phyloP scores from a whole-genome alignment of 257 asterid genomes.

The Solanum piurae region DNA sequence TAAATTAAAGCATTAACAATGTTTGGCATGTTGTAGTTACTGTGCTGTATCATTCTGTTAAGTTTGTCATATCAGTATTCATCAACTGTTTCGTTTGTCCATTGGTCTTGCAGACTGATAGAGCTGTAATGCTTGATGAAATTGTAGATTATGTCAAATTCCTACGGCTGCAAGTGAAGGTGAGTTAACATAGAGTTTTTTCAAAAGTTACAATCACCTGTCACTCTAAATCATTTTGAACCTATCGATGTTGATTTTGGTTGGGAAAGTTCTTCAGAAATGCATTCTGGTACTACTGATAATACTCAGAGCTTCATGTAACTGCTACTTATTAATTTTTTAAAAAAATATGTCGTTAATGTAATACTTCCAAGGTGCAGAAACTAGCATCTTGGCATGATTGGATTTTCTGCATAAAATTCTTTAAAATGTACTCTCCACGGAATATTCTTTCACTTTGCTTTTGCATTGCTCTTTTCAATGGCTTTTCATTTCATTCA shows the following conservation, averaged over 20 bases:
- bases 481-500: not conserved
- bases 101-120: slow-evolving; percentile 60
- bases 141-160: slow-evolving; percentile 94
- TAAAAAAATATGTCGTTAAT: not conserved
- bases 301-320: not conserved
- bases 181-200: slow-evolving; percentile 3
- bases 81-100: not conserved
- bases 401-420: not conserved
- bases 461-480: not conserved
- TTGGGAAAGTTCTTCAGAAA: not conserved
- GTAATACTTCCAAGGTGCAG: not conserved
- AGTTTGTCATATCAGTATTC: not conserved
- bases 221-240: not conserved
- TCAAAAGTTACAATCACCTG: not conserved
- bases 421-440: not conserved
- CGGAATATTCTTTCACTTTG: not conserved
- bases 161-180: slow-evolving; percentile 97
- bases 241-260: not conserved
- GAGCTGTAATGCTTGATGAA: slow-evolving; percentile 98
- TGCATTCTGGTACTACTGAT: not conserved
- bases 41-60: not conserved
- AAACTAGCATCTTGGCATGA: not conserved
- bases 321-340: not conserved
- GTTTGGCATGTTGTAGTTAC: not conserved
- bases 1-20: not conserved